Evolutionary conservation across 441 rosid species (phyloP).

Genomic region (Brassica balearica): DNA sequence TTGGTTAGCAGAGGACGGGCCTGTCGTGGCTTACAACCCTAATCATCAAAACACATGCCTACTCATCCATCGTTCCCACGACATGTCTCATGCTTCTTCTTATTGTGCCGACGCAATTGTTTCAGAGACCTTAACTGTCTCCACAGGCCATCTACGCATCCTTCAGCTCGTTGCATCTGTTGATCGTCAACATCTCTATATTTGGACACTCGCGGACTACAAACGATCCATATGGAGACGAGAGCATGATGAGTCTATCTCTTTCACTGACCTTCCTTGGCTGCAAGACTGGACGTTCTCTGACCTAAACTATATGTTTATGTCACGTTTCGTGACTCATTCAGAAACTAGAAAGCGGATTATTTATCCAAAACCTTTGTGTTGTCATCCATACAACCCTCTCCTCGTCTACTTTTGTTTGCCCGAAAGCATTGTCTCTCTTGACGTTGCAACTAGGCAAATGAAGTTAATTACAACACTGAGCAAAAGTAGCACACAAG

Average conservation of each 20-base stretch:
- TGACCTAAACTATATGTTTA: not conserved
- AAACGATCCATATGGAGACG: constrained; percentile 22
- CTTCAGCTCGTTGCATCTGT: constrained; percentile 19
- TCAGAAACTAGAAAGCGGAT: not conserved
- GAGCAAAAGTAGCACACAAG: constrained; percentile 8
- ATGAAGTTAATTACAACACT: constrained; percentile 7
- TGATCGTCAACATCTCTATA: constrained; percentile 11
- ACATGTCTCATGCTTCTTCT: constrained; percentile 1
- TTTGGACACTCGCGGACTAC: constrained; percentile 30
- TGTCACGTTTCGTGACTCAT: not conserved
- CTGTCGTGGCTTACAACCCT: constrained; percentile 21
- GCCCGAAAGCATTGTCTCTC: constrained; percentile 20
- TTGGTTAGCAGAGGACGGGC: constrained; percentile 20
- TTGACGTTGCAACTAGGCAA: constrained; percentile 11
- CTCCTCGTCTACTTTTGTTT: constrained; percentile 18
- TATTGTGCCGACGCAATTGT: not conserved
- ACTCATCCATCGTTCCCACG: constrained; percentile 20
- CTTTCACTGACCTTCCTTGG: constrained; percentile 12
- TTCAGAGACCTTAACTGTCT: constrained; percentile 23
- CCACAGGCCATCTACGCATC: constrained; percentile 13
- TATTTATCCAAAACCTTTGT: constrained; percentile 9
- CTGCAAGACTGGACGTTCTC: constrained; percentile 10
- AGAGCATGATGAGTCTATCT: constrained; percentile 1
- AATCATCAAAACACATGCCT: not conserved
- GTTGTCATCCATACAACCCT: constrained; percentile 16